These are phyloP conservation scores for Diaporthe citri DNA, from an alignment of 2,329 filamentous ascomycete species.

Conservation along the genomic window DNA sequence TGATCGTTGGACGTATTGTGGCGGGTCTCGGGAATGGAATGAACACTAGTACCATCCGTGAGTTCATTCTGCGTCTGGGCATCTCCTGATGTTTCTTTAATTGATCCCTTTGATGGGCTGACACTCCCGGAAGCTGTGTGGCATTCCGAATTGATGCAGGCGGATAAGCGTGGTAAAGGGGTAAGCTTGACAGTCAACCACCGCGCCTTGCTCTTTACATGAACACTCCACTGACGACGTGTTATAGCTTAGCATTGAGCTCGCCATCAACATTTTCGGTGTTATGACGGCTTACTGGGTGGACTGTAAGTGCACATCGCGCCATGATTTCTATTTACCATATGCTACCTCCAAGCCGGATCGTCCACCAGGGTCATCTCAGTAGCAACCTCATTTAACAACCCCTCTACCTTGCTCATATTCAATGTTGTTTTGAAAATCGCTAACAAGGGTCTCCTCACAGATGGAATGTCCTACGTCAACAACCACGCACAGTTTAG, in stretches of 20 bases:
- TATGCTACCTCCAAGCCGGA: not conserved
- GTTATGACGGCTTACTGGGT: constrained; percentile 26
- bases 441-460: not conserved
- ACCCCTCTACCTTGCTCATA: not conserved
- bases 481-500: constrained; percentile 55
- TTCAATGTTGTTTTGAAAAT: not conserved
- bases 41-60: constrained; percentile 61
- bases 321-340: not conserved
- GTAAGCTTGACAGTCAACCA: constrained; percentile 41
- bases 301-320: not conserved
- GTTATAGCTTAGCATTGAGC: constrained; percentile 3
- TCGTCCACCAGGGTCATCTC: not conserved
- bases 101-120: not conserved
- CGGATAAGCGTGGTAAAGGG: constrained; percentile 54
- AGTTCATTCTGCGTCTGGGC: constrained; percentile 38
- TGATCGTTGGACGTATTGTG: constrained; percentile 59
- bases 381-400: not conserved
- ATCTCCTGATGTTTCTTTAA: not conserved
- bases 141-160: constrained; percentile 58
- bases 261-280: constrained; percentile 20
- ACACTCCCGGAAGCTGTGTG: constrained; percentile 48
- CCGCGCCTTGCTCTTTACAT: constrained; percentile 1
- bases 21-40: constrained; percentile 59
- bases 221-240: constrained; percentile 40
- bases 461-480: constrained; percentile 46